Percentiles rank a stretch among this genome's conserved stretches.
These are phyloP conservation scores for Ensete ventricosum DNA, from an alignment of 176 grass and related monocot species.

Conservation along the genomic window DNA sequence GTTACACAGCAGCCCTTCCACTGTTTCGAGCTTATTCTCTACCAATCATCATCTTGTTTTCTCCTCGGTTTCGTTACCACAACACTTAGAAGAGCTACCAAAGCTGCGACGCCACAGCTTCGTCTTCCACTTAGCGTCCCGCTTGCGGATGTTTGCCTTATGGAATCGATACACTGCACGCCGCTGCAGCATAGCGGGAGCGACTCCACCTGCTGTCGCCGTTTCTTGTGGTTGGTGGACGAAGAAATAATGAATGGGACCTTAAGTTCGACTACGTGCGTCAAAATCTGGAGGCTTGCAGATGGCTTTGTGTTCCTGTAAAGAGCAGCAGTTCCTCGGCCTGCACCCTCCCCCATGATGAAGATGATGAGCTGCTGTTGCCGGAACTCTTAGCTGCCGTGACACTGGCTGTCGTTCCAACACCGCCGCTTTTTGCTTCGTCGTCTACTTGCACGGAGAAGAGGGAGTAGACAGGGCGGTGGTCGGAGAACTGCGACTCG, in stretches of 20 bases:
- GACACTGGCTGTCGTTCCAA: neutral
- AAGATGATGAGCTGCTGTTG: neutral
- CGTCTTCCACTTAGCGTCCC: too few relatives aligned
- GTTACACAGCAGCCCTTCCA: too few relatives aligned
- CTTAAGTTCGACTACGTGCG: neutral
- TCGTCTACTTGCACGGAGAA: constrained; percentile 34
- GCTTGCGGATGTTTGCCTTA: too few relatives aligned
- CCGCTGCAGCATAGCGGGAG: too few relatives aligned
- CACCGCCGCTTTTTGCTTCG: neutral
- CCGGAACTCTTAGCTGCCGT: neutral
- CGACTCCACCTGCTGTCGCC: too few relatives aligned
- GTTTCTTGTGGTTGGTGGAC: too few relatives aligned
- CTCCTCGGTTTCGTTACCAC: too few relatives aligned
- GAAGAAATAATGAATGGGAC: neutral
- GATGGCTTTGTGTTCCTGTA: constrained; percentile 27
- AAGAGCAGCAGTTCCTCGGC: constrained; percentile 42
- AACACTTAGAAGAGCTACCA: too few relatives aligned
- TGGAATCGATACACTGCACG: too few relatives aligned
- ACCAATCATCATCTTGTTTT: too few relatives aligned
- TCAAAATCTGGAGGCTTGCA: constrained; percentile 43
- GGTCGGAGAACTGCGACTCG: constrained; percentile 82
- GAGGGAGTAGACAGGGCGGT: constrained; percentile 74
- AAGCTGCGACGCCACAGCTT: too few relatives aligned
- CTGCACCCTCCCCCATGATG: constrained; percentile 23
- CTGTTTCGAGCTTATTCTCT: too few relatives aligned